Base-by-base conservation (phyloP, 495 filamentous ascomycete species). In the Achaetomiella virescens region DNA sequence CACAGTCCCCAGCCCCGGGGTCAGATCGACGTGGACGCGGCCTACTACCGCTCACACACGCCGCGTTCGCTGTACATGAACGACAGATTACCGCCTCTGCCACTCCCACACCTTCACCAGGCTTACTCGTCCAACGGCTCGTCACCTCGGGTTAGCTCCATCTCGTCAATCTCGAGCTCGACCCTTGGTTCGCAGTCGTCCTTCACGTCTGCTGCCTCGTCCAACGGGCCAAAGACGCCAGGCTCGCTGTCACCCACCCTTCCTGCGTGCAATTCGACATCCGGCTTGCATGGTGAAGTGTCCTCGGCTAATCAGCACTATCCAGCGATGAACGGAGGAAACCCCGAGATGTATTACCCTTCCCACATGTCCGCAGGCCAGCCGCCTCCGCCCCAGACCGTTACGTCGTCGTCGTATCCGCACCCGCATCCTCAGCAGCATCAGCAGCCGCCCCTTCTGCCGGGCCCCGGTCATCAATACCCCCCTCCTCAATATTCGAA, bases 1-100 rank as follows among this genome's bases (percentile, higher is more conserved):
- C 89, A 70, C 88, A 90, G 80, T 83, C 89, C 81, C 88, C n/a
- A 90, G 72, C 84, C 85, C 83, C 87, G 91, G 85, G 90, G 86
- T 79, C 81, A 84, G 76, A 80, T 81, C 72, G 88, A 95, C 75
- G 80, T 31, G 5, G 9, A 82, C 64, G 64, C 84, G 71, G 90
- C 83, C 76, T 89, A 87, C 76, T 85, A 85, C 76, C 78, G 78
- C 71, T 81, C 88, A 74, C 84, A 82, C 66, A 74, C 79, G 37
- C 81, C 86, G 73, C 79, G 86, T 65, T 79, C 85, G 60, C 71
- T 84, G 75, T 79, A 78, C 72, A 68, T 70, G 66, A 86, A 79
- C 76, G 87, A 95, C 68, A 89, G 86, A 75, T 77, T 88, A 62
- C 88, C 90, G 59, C 82, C 87, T 57, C 75, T 93, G 60, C 83